Evolutionary conservation across 345 rosid species (phyloP).

Genomic region (Melaleuca quinquenervia): DNA sequence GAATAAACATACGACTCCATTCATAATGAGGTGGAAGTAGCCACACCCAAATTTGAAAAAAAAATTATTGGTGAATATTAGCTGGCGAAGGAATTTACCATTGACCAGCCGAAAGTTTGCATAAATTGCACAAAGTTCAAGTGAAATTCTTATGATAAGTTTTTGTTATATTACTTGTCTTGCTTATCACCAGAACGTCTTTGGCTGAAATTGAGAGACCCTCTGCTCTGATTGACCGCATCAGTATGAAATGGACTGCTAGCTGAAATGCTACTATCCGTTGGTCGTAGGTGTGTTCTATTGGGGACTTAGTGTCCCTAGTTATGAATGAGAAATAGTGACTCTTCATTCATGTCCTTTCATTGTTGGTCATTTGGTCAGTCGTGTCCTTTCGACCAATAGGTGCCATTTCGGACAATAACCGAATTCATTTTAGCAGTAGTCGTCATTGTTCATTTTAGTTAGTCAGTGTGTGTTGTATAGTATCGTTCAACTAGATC

Average conservation of each 20-base stretch:
- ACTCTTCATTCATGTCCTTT: too few relatives aligned
- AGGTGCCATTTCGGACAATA: too few relatives aligned
- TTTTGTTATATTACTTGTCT: not conserved
- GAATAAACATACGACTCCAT: not conserved
- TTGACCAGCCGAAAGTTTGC: not conserved
- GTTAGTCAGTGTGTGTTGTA: too few relatives aligned
- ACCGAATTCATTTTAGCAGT: too few relatives aligned
- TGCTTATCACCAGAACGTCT: not conserved
- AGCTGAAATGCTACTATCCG: not conserved
- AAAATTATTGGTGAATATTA: not conserved
- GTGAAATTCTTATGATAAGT: not conserved
- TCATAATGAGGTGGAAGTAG: not conserved
- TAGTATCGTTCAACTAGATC: too few relatives aligned
- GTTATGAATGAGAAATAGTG: too few relatives aligned
- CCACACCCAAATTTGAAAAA: not conserved
- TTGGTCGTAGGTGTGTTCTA: not conserved
- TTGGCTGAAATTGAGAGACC: not conserved
- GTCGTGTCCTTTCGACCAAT: too few relatives aligned
- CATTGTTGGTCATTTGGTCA: too few relatives aligned
- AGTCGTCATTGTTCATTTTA: too few relatives aligned
- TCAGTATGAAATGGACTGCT: not conserved
- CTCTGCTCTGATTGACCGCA: not conserved
- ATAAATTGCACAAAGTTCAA: not conserved
- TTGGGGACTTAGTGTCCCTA: too few relatives aligned
- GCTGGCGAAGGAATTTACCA: not conserved